Evolutionary conservation across 1,284 basidiomycete species (phyloP), one percentile per base, ranked within the genome.

Genomic region (Ceratobasidium sp.): DNA sequence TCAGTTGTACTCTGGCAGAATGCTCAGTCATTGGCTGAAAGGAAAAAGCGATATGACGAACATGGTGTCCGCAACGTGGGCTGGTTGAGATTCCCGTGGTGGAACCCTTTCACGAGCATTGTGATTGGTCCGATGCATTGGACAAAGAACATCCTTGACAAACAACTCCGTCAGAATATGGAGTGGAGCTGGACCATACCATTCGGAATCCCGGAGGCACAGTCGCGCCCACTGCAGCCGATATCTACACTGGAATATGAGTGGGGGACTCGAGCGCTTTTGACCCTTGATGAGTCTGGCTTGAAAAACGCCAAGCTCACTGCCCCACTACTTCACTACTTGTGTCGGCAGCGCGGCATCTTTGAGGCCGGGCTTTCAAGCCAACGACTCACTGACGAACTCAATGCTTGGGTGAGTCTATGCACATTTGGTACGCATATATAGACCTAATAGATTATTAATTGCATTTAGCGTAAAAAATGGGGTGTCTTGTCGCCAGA

Each of bases 371-470:
- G 54, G 16, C 23, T 58, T 28, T 4, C n/a, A 2, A 6, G 2
- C 16, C 14, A 36, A n/a, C 54, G 54, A 8, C 54, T 58, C 7
- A 11, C 36, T n/a, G 30, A 58, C 5, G 54, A 58, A 1, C 54
- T 58, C 54, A 58, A 58, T 16, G 18, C 36, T 7, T 58, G 54
- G 54, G 54, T 58, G n/a, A 56, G 53, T 36, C 5, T 30, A 54
- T 21, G 9, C 18, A 18, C 16, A n/a, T n/a, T 48, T 48, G 18
- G 21, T 18, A 21, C 21, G 18, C 46, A 48, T 48, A 48, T 48
- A 48, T 48, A 18, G 11, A 18, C 18, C 14, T 21, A 48, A n/a
- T n/a, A n/a, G n/a, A n/a, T n/a, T n/a, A n/a, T n/a, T n/a, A n/a
- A n/a, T n/a, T n/a, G n/a, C n/a, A n/a, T n/a, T n/a, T 18, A 54